Base-by-base conservation (phyloP, 2,329 filamentous ascomycete species). In the Purpureocillium lavendulum region DNA sequence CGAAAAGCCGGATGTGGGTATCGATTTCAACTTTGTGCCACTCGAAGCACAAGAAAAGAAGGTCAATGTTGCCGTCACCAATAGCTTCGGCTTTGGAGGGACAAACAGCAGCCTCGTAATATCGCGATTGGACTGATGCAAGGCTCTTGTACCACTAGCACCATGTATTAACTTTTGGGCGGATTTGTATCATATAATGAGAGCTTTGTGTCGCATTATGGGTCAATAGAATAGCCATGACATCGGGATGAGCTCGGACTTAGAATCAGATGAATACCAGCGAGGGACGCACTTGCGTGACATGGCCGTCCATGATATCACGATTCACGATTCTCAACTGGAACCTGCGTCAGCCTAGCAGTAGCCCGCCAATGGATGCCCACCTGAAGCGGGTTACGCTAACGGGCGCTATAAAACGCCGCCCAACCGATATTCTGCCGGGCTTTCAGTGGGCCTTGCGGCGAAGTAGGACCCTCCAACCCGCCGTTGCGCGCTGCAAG, bases 11-110 rank as follows among this genome's bases (percentile, higher is more conserved):
- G 77, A 82, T 33, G 70, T 77, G 2, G 73, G 79, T 4, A 83
- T 86, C 39, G 67, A 80, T 46, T 94, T 90, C 66, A 96, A 97
- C 56, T 90, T 96, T 59, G 80, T 95, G 4, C 77, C 88, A 0
- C 69, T 79, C 4, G 56, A 68, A 34, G 73, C 87, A 1, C 89
- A 96, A 60, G 61, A 83, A 38, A 80, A 77, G 48, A 57, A 69
- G 3, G 77, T 97, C 10, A 66, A 78, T 41, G 82, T 90, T 16
- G 86, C 85, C 5, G 53, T 98, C 42, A 92, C 87, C 4, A 98
- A 98, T 55, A 97, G 90, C 58, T 98, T 98, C 64, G 92, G 92
- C 0, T 98, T 98, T 65, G 92, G 92, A 10, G 92, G 92, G 13
- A 97, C 90, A 1, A 98, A 98, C 65, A 89, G 90, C 32, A 88